Evolutionary conservation across 768 basidiomycete genomes (phyloP), one percentile per base, ranked within the genome.

Genomic region (Mycena pura): DNA sequence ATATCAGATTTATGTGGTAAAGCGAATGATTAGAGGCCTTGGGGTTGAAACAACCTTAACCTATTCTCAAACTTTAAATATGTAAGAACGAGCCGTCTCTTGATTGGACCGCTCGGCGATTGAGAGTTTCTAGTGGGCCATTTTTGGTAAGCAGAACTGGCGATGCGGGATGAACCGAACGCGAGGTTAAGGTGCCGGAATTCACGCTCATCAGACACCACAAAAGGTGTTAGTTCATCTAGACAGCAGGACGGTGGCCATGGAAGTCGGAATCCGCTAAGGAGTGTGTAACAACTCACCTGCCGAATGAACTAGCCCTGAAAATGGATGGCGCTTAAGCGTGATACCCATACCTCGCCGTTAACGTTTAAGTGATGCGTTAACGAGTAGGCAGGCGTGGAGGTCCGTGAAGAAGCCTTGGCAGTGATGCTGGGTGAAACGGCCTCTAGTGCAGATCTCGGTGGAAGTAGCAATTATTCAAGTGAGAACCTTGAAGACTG

Each of bases 1-100:
- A 80, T 78, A 73, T 79, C 80, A 83, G 80, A 80, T 81, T 83
- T 84, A 84, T 83, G 79, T 81, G 82, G 82, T 87, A 88, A 87
- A 88, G 86, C 88, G 87, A 91, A 91, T 91, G 90, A 90, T 90
- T 91, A 90, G 89, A 88, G 88, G 88, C 86, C 87, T 90, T 88
- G 88, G 86, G 89, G 89, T 86, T 84, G 87, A 86, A 89, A 89
- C 87, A 85, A 86, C 87, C 88, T 91, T 87, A 87, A 90, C 88
- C 88, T 83, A 86, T 83, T 81, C 84, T 86, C 86, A 83, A 85
- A 82, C 87, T 88, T 89, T 88, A 88, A 89, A 89, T 87, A 88
- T 86, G 87, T 88, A 89, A 89, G 88, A 86, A 85, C 86, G 82
- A 86, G 86, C 85, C 82, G 84, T 90, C 86, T 85, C 87, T 90